Base-by-base conservation (phyloP, 352 stramenopile species). In the Phytophthora megakarya region DNA sequence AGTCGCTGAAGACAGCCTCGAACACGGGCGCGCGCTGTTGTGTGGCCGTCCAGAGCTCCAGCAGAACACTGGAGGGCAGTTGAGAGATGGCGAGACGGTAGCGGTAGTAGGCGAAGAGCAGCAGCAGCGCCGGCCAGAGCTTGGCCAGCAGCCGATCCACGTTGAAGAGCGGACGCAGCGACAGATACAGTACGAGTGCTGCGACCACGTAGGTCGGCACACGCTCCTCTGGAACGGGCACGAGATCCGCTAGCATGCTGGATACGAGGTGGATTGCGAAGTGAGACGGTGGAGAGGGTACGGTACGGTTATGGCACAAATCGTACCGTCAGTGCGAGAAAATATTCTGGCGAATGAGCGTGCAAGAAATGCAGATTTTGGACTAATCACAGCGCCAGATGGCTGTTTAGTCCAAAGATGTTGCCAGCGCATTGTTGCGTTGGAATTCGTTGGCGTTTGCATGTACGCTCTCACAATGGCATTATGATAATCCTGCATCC, bases 111-210 rank as follows among this genome's bases (percentile, higher is more conserved):
- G 67, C 68, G 52, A 73, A 76, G 44, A 66, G 67, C 39, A 84
- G 66, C 21, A 90, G 67, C 40, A 84, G 53, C 35, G 77, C 68
- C 42, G 81, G 81, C 64, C 81, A 89, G 40, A 80, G 51, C 68
- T 84, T 85, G 30, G 68, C 60, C 19, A 92, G 78, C 37, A 74
- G 3, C 39, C 84, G 79, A 61, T 92, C 84, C 43, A 89, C 78
- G 63, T 92, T 92, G 74, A 78, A 77, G 54, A 92, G 56, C 16
- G 68, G 59, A 44, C 84, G 81, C 22, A 90, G 72, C 23, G 84
- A 86, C 19, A 87, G 67, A 58, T 92, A 92, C 21, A 88, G 53
- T 45, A 80, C 42, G 18, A 76, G 58, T 8, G 68, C 61, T 6
- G 63, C 78, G n/a, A 83, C 64, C 9, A 61, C 64, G 50, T 71